Evolutionary conservation across 257 asterid genomes (phyloP).

Genomic region (Voacanga thouarsii): DNA sequence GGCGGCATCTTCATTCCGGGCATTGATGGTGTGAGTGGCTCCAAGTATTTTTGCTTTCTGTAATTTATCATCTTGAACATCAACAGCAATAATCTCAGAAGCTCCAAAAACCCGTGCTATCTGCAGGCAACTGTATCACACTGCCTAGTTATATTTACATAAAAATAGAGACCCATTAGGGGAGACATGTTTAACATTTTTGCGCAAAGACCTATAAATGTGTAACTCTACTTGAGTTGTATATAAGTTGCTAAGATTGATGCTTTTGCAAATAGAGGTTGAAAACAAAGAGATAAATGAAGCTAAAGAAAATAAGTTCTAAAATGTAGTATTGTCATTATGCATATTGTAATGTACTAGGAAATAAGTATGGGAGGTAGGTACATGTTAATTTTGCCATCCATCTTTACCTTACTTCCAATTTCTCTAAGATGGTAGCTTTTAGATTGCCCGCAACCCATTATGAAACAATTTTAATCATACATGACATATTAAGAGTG

Average conservation of each 20-base stretch:
- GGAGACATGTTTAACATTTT: neutral
- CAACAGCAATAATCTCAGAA: conserved; percentile 92
- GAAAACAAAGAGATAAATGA: neutral
- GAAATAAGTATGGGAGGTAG: neutral
- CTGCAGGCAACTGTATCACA: conserved; percentile 81
- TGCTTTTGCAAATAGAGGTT: neutral
- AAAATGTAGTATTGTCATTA: neutral
- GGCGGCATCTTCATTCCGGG: conserved; percentile 72
- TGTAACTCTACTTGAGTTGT: neutral
- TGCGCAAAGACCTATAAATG: neutral
- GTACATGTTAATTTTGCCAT: neutral
- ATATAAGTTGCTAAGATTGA: neutral
- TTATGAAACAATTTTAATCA: neutral
- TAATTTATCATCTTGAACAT: conserved; percentile 89
- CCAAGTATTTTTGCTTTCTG: conserved; percentile 75
- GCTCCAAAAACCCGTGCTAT: conserved; percentile 99
- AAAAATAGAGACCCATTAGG: conserved; percentile 12
- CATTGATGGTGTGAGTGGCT: conserved; percentile 83
- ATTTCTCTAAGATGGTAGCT: neutral
- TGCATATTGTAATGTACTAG: neutral
- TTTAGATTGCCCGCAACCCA: neutral
- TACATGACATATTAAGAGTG: neutral
- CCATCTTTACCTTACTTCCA: neutral
- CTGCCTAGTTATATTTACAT: conserved; percentile 33
- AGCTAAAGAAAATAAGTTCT: neutral